Evolutionary conservation across 2,329 filamentous ascomycete species (phyloP).

Genomic region (Colletotrichum sidae): DNA sequence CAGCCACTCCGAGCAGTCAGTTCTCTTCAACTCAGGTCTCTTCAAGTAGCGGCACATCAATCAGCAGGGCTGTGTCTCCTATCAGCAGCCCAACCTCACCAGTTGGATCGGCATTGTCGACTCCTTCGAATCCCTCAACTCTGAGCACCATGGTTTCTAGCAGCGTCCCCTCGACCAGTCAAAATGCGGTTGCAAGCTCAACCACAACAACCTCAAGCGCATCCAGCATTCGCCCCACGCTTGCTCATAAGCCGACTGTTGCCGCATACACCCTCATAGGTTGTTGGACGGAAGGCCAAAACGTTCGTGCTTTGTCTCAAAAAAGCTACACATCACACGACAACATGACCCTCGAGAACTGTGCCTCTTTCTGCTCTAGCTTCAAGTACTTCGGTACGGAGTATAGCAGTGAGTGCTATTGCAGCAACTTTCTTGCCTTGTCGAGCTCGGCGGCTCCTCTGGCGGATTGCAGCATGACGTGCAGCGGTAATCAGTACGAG

Average conservation of each 20-base stretch:
- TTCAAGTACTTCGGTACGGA: slow-evolving; percentile 57
- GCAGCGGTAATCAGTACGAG: slow-evolving; percentile 46
- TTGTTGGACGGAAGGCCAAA: slow-evolving; percentile 54
- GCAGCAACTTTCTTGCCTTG: slow-evolving; percentile 46
- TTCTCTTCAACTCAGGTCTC: neutral
- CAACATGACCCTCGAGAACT: slow-evolving; percentile 49
- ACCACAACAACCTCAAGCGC: slow-evolving; percentile 33
- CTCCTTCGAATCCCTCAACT: neutral
- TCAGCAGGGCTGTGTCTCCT: neutral
- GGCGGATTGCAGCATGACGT: slow-evolving; percentile 50
- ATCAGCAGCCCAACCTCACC: neutral
- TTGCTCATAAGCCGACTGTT: slow-evolving; percentile 45
- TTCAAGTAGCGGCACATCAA: neutral
- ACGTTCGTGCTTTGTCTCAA: slow-evolving; percentile 49
- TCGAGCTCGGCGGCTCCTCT: slow-evolving; percentile 44
- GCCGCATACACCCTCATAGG: slow-evolving; percentile 49
- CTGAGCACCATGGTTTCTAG: neutral
- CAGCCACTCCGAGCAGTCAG: neutral
- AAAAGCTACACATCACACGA: slow-evolving; percentile 40
- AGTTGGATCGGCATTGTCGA: neutral
- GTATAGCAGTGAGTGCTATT: slow-evolving; percentile 54
- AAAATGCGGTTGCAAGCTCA: neutral
- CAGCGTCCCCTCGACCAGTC: no score
- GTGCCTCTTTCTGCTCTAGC: slow-evolving; percentile 48
- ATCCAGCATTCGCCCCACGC: slow-evolving; percentile 28